A percentile compares a stretch with the other conserved stretches of the same genome.
phyloP scores from a whole-genome alignment of 1,284 basidiomycete species.

The Vanrija sp. region DNA sequence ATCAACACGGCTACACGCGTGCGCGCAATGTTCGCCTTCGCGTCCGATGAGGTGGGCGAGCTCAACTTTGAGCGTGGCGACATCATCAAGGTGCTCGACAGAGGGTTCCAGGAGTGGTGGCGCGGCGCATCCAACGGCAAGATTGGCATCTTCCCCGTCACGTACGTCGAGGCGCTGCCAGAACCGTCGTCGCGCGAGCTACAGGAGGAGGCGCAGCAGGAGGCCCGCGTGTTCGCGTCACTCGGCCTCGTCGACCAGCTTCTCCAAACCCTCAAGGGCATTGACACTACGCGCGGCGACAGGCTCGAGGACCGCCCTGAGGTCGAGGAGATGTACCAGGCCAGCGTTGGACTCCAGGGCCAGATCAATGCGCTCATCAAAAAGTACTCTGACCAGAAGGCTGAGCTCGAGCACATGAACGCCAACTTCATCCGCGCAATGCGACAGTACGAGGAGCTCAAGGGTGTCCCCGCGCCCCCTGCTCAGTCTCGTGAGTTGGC shows the following conservation, averaged over 20 bases:
- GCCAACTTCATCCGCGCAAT: constrained; percentile 48
- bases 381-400: constrained; percentile 87
- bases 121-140: constrained; percentile 85
- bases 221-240: constrained; percentile 65
- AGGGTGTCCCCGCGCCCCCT: constrained; percentile 15
- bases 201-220: constrained; percentile 79
- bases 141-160: constrained; percentile 97
- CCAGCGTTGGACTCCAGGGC: constrained; percentile 80
- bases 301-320: constrained; percentile 92
- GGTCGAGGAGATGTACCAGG: constrained; percentile 86
- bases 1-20: constrained; percentile 67
- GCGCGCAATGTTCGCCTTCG: constrained; percentile 84
- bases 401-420: constrained; percentile 51
- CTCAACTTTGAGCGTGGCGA: constrained; percentile 90
- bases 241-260: constrained; percentile 77
- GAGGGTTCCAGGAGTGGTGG: constrained; percentile 98
- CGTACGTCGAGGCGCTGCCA: constrained; percentile 90
- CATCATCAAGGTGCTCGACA: constrained; percentile 91
- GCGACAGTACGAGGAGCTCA: constrained; percentile 46
- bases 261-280: constrained; percentile 68
- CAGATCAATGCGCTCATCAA: constrained; percentile 96
- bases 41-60: constrained; percentile 84
- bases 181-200: constrained; percentile 77
- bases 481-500: constrained; percentile 23
- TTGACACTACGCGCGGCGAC: constrained; percentile 71